Evolutionary conservation across 2,329 filamentous ascomycete genomes (phyloP).

Genomic region (Ascochyta clinopodiicola): DNA sequence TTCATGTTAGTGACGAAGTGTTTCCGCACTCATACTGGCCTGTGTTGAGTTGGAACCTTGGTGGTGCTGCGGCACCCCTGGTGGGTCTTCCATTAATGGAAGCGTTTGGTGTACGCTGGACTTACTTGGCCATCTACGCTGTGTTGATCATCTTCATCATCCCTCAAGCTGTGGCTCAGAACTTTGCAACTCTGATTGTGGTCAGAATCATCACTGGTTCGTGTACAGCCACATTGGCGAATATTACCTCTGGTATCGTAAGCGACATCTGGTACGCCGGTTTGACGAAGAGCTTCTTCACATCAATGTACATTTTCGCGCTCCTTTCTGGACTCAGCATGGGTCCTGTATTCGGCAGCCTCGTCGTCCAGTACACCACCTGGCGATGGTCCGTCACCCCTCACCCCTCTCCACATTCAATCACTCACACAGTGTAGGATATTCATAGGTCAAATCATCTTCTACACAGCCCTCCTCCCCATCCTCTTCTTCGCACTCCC

Average conservation of each 20-base stretch:
- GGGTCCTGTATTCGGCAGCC: conserved; percentile 54
- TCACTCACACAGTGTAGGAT: conserved; percentile 44
- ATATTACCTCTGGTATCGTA: conserved; percentile 46
- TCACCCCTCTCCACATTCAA: conserved; percentile 17
- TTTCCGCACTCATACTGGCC: conserved; percentile 54
- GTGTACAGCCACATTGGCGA: conserved; percentile 52
- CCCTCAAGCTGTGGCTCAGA: conserved; percentile 52
- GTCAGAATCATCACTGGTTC: conserved; percentile 55
- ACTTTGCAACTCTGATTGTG: conserved; percentile 54
- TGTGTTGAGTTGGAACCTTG: conserved; percentile 52
- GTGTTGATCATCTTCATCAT: conserved; percentile 52
- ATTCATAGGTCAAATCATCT: conserved; percentile 54
- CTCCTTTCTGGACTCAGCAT: conserved; percentile 54
- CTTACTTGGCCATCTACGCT: conserved; percentile 52
- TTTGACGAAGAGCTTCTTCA: conserved; percentile 50
- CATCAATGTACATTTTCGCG: conserved; percentile 53
- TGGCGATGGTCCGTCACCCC: conserved; percentile 51
- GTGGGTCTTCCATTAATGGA: conserved; percentile 54
- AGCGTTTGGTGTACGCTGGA: conserved; percentile 53
- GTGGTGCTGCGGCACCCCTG: conserved; percentile 51
- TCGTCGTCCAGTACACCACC: conserved; percentile 45
- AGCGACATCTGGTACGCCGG: conserved; percentile 49
- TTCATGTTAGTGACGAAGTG: conserved; percentile 46
- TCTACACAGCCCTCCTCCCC: conserved; percentile 53
- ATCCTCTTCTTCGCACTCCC: conserved; percentile 52